These are phyloP conservation scores for Parsonsia alboflavescens DNA, from an alignment of 257 asterid species.

Conservation along the genomic window DNA sequence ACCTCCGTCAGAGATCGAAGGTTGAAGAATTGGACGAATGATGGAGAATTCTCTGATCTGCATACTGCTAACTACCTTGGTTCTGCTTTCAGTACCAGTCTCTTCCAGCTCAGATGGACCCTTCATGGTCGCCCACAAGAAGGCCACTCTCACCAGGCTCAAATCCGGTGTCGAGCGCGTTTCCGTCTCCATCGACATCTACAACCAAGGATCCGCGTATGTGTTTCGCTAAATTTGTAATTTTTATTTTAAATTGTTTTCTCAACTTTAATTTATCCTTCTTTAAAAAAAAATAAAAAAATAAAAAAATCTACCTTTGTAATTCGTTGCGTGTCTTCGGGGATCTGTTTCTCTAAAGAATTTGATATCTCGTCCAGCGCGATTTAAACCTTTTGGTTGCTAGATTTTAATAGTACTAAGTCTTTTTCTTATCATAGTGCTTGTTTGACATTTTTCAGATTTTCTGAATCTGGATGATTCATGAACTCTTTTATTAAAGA, in stretches of 20 bases:
- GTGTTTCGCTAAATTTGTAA: slow-evolving; percentile 8
- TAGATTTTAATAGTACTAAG: neutral
- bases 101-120: slow-evolving; percentile 62
- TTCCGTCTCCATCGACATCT: slow-evolving; percentile 64
- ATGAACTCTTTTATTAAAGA: neutral
- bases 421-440: neutral
- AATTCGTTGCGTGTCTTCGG: neutral
- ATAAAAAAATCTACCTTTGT: neutral
- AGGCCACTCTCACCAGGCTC: slow-evolving; percentile 66
- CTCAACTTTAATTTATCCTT: neutral
- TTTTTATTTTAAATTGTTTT: neutral
- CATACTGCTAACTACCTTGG: neutral
- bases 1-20: neutral
- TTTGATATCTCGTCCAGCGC: neutral
- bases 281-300: no score
- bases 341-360: neutral
- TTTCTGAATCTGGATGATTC: neutral
- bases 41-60: slow-evolving; percentile 6
- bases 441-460: neutral
- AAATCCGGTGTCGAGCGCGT: slow-evolving; percentile 72
- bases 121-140: slow-evolving; percentile 80
- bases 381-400: neutral
- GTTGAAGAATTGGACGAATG: slow-evolving; percentile 1
- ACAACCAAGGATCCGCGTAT: slow-evolving; percentile 88
- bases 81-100: slow-evolving; percentile 22